Base-by-base conservation (phyloP, 768 basidiomycete species). In the Lactarius psammicola region DNA sequence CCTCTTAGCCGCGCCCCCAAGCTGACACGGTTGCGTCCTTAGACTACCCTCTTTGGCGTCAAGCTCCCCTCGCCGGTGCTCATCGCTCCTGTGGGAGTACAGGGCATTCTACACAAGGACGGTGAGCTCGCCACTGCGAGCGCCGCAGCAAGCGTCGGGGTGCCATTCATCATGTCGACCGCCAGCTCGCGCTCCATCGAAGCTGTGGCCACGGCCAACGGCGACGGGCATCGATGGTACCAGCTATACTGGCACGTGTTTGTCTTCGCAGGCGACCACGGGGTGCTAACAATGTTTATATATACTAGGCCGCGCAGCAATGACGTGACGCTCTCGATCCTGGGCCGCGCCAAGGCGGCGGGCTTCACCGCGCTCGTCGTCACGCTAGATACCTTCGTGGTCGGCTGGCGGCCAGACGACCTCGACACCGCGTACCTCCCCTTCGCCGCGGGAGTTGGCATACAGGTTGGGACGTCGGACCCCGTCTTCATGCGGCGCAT, bases 381-480 rank as follows among this genome's bases (percentile, higher is more conserved):
- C 68, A 92, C 92, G 0, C 79, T 92, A 13, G 91, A 94, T 74
- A 89, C 89, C 0, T 86, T 86, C 81, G 60, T 77, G 1, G 74
- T 92, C 36, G 90, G 89, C 28, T 92, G 88, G 88, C 85, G 89
- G 3, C 89, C 89, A 3, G 86, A 88, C 73, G 91, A 93, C 71
- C 77, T 93, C 62, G 80, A 84, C 57, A 80, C 75, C 4, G 78
- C 84, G 0, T 92, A 84, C 73, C 79, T 89, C 15, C 90, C 90
- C 7, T 89, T 91, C 72, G 69, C 70, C 0, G 85, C 87, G 65
- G 88, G 89, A 5, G 75, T 86, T 23, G 90, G 90, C 8, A 75
- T 79, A 44, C 87, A 90, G 71, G 80, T 89, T 26, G 89, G 87
- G 58, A 79, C 78, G 9, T 87, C 88, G 0, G 91, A 94, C 72